These are phyloP conservation scores for Paraurostyla sp. DNA, from an alignment of 73 alveolate genomes.

Conservation along the genomic window DNA sequence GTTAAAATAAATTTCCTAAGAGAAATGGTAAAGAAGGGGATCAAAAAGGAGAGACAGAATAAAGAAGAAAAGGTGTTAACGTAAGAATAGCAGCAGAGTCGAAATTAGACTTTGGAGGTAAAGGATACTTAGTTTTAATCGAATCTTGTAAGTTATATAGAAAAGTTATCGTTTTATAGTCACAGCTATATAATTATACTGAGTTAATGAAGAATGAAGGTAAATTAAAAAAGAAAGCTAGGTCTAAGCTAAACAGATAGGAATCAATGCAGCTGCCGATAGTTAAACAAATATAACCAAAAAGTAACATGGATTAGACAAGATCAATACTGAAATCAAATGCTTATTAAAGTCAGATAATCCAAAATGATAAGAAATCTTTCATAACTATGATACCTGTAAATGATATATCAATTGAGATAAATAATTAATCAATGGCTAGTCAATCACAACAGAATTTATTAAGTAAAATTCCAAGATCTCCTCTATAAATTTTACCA, in stretches of 20 bases:
- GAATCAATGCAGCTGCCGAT: constrained; percentile 9
- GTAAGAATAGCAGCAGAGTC: no score
- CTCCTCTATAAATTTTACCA: not conserved
- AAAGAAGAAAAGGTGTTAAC: no score
- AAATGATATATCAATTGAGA: not conserved
- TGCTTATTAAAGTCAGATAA: not conserved
- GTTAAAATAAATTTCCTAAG: no score
- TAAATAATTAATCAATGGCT: not conserved
- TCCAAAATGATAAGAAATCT: not conserved
- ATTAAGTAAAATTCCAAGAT: not conserved
- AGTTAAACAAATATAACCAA: not conserved
- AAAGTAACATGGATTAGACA: not conserved
- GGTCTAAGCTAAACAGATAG: not conserved
- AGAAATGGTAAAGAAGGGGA: no score
- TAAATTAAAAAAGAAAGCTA: not conserved
- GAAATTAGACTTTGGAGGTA: no score
- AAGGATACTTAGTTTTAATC: no score
- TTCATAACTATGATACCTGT: constrained; percentile 8
- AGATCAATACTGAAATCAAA: not conserved
- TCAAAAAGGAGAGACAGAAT: no score
- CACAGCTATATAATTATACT: not conserved
- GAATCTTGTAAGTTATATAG: no score
- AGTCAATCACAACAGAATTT: not conserved
- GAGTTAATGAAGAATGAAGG: not conserved
- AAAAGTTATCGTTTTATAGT: no score